phyloP scores from a whole-genome alignment of 2,329 filamentous ascomycete species.

The Phyllosticta ampelicida region DNA sequence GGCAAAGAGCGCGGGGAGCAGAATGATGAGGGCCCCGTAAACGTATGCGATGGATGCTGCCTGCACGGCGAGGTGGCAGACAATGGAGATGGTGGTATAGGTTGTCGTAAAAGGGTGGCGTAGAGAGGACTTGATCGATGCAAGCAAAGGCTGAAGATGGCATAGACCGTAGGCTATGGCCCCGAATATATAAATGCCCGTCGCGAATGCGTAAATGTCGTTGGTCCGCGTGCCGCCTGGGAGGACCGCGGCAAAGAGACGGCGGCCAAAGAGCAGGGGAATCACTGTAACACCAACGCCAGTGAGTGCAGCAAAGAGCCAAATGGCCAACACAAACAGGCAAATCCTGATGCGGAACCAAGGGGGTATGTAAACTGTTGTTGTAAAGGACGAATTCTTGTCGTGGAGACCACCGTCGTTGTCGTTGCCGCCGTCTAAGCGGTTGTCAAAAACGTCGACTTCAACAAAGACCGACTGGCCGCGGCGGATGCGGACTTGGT shows the following conservation, averaged over 20 bases:
- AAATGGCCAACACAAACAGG: slow-evolving; percentile 79
- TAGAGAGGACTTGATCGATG: slow-evolving; percentile 18
- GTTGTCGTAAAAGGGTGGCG: slow-evolving; percentile 21
- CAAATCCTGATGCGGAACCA: slow-evolving; percentile 71
- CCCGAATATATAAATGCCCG: slow-evolving; percentile 74
- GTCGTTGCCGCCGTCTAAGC: slow-evolving; percentile 46
- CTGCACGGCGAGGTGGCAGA: slow-evolving; percentile 22
- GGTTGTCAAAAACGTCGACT: slow-evolving; percentile 56
- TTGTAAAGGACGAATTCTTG: slow-evolving; percentile 35
- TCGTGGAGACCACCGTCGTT: slow-evolving; percentile 23
- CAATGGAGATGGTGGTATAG: slow-evolving; percentile 13
- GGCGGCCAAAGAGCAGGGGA: slow-evolving; percentile 74
- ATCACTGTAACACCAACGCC: slow-evolving; percentile 78
- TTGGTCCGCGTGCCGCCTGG: slow-evolving; percentile 60
- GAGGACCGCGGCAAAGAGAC: slow-evolving; percentile 62
- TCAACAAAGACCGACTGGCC: slow-evolving; percentile 70
- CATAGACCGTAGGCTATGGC: slow-evolving; percentile 52
- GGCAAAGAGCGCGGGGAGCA: slow-evolving; percentile 72
- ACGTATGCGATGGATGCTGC: slow-evolving; percentile 57
- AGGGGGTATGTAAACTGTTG: slow-evolving; percentile 63
- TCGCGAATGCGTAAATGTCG: slow-evolving; percentile 91
- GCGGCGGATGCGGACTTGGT: slow-evolving; percentile 89
- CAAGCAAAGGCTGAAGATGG: slow-evolving; percentile 32
- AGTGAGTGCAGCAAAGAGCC: slow-evolving; percentile 82
- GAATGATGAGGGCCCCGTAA: slow-evolving; percentile 60